These are phyloP conservation scores for Theobroma cacao DNA, from an alignment of 345 rosid species.

Conservation along the genomic window DNA sequence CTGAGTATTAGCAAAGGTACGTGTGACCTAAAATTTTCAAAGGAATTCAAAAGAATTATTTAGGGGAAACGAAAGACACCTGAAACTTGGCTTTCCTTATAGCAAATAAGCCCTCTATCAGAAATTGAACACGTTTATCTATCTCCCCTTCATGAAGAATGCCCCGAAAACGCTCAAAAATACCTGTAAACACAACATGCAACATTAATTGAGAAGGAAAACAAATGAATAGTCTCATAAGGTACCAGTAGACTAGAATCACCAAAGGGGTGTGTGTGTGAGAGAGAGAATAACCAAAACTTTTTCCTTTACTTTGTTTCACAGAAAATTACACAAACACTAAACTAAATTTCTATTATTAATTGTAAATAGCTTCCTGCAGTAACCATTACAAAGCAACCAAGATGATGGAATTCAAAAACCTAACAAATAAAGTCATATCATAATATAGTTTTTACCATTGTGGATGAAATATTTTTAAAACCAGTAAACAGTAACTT, in stretches of 20 bases:
- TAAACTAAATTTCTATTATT: not conserved
- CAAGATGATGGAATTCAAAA: not conserved
- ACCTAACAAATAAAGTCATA: not conserved
- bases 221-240: not conserved
- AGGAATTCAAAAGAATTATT: not conserved
- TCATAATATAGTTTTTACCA: not conserved
- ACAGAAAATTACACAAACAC: not conserved
- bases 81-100: constrained; percentile 87
- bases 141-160: constrained; percentile 98
- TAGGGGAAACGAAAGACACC: constrained; percentile 30
- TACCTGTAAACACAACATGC: constrained; percentile 46
- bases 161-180: constrained; percentile 92
- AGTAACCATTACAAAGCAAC: not conserved
- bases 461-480: not conserved
- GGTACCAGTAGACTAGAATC: not conserved
- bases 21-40: not conserved
- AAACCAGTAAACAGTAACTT: no score
- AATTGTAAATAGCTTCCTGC: not conserved
- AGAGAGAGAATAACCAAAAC: no score
- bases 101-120: constrained; percentile 90
- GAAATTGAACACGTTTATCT: constrained; percentile 84
- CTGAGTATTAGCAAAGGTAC: not conserved
- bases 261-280: no score
- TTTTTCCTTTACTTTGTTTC: not conserved
- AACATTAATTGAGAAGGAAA: not conserved